Conservation (phyloP, 164 flowering plant species). For the Vitis cinerea region DNA sequence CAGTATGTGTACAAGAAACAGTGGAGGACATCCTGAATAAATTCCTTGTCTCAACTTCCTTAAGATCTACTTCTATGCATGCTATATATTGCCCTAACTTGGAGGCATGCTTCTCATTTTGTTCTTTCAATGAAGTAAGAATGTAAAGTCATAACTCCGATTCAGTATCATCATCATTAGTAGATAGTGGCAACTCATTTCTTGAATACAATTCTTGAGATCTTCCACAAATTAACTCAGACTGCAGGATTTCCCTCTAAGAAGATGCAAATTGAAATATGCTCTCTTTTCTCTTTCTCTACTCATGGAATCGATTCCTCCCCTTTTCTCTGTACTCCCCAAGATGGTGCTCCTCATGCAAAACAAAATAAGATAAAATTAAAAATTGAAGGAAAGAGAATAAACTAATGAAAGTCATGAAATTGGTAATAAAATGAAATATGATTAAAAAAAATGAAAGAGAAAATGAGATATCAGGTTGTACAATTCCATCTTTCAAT, state of each 20-base stretch:
- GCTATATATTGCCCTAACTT: slow-evolving; percentile 56
- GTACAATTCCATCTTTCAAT: too few relatives aligned
- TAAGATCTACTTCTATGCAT: slow-evolving; percentile 69
- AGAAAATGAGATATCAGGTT: too few relatives aligned
- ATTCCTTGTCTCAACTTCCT: slow-evolving; percentile 64
- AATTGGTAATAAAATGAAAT: too few relatives aligned
- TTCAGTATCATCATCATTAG: slow-evolving; percentile 63
- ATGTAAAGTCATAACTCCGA: slow-evolving; percentile 78
- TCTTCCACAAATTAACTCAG: slow-evolving; percentile 51
- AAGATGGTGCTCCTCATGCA: too few relatives aligned
- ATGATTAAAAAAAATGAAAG: too few relatives aligned
- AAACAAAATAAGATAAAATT: too few relatives aligned
- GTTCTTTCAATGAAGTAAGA: slow-evolving; percentile 56
- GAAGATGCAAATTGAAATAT: too few relatives aligned
- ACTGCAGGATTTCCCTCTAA: slow-evolving; percentile 71
- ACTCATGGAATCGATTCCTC: too few relatives aligned
- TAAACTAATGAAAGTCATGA: too few relatives aligned
- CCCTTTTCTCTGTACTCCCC: too few relatives aligned
- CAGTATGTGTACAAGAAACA: slow-evolving; percentile 19
- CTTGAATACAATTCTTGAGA: slow-evolving; percentile 30
- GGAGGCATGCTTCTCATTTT: slow-evolving; percentile 58
- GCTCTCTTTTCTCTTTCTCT: too few relatives aligned
- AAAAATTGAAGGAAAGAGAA: too few relatives aligned
- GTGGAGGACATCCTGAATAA: slow-evolving; percentile 11
- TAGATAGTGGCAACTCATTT: slow-evolving; percentile 43